phyloP scores from a whole-genome alignment of 805 yeast genomes.

The Saturnispora diversa region DNA sequence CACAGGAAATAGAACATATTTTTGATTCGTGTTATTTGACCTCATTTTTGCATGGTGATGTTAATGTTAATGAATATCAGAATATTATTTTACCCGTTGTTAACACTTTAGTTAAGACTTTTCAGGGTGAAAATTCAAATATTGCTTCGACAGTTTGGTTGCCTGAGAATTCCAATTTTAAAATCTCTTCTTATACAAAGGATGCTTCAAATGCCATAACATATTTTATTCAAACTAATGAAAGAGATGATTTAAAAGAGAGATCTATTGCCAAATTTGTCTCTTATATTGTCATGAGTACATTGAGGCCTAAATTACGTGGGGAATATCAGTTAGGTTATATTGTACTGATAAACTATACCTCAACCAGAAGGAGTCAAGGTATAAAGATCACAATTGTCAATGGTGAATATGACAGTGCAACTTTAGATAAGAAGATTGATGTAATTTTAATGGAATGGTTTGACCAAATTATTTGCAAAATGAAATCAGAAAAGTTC shows the following conservation, averaged over 20 bases:
- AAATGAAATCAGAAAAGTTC: constrained; percentile 32
- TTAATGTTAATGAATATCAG: constrained; percentile 13
- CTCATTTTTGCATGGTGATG: constrained; percentile 47
- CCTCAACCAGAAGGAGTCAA: constrained; percentile 41
- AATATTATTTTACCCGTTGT: constrained; percentile 13
- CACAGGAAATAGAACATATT: constrained; percentile 25
- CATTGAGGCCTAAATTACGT: constrained; percentile 42
- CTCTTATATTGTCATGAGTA: constrained; percentile 38
- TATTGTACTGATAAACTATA: constrained; percentile 47
- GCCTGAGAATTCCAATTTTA: constrained; percentile 31
- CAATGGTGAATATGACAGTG: constrained; percentile 41
- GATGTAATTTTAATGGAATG: constrained; percentile 40
- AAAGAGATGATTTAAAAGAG: constrained; percentile 29
- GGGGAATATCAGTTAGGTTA: constrained; percentile 56
- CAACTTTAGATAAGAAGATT: constrained; percentile 36
- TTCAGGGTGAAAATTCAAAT: constrained; percentile 12
- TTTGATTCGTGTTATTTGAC: constrained; percentile 29
- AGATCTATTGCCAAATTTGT: constrained; percentile 39
- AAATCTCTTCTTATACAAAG: constrained; percentile 30
- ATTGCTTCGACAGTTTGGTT: constrained; percentile 35
- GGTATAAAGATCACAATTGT: constrained; percentile 54
- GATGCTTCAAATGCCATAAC: constrained; percentile 49
- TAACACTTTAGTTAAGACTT: constrained; percentile 10
- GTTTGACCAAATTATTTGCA: constrained; percentile 27
- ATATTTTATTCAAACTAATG: constrained; percentile 51